A percentile compares a stretch with the other conserved stretches of the same genome.
phyloP scores from a whole-genome alignment of 345 rosid species.

The Aethionema arabicum region DNA sequence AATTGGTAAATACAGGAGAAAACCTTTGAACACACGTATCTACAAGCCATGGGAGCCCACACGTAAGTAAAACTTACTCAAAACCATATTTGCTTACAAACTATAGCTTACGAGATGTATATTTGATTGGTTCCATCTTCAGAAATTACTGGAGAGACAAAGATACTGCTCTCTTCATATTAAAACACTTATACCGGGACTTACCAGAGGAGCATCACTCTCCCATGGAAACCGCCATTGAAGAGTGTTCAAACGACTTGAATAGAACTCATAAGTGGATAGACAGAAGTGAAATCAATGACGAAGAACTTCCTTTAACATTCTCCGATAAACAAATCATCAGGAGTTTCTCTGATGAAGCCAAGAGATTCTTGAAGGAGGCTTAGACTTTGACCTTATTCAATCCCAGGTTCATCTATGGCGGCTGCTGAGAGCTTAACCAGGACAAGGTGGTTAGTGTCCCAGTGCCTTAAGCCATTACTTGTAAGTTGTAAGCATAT shows the following conservation, averaged over 20 bases:
- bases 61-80: constrained; percentile 60
- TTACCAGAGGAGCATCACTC: constrained; percentile 60
- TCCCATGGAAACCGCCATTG: constrained; percentile 29
- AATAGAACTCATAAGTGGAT: constrained; percentile 44
- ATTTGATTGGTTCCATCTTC: constrained; percentile 25
- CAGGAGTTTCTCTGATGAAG: constrained; percentile 60
- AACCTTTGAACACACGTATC: constrained; percentile 90
- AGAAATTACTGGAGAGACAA: constrained; percentile 98
- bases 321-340: constrained; percentile 51
- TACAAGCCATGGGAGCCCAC: constrained; percentile 91
- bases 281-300: constrained; percentile 45
- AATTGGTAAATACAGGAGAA: constrained; percentile 54
- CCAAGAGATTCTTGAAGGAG: constrained; percentile 47
- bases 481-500: not conserved
- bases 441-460: not conserved
- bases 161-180: constrained; percentile 89
- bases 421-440: constrained; percentile 12
- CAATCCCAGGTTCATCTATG: not conserved
- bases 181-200: constrained; percentile 75
- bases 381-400: constrained; percentile 27
- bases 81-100: too few species aligned
- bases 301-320: constrained; percentile 82
- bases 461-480: not conserved
- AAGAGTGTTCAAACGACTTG: constrained; percentile 37
- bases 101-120: constrained; percentile 3